Conservation (phyloP, 2,329 filamentous ascomycete genomes). For the Coniochaeta sp. region DNA sequence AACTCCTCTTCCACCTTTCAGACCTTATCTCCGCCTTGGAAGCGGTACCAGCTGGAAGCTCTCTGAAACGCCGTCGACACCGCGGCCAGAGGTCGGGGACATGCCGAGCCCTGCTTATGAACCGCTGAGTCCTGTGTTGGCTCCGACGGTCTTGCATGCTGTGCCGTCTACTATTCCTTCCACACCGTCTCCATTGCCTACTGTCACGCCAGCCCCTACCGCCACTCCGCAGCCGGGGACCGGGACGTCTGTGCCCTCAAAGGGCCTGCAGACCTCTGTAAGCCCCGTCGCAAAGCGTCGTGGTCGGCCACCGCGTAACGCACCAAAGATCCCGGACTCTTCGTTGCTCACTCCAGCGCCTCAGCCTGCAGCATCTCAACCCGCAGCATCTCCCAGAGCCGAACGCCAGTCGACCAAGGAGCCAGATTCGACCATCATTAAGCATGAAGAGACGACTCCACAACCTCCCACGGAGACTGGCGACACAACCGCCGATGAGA, state of each 20-base stretch:
- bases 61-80: constrained; percentile 51
- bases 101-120: constrained; percentile 48
- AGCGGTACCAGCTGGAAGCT: constrained; percentile 53
- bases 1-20: constrained; percentile 12
- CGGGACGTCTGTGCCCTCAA: not conserved
- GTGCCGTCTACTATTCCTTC: not conserved
- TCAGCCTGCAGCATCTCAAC: constrained; percentile 7
- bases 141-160: constrained; percentile 20
- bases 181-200: not conserved
- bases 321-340: constrained; percentile 24
- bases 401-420: constrained; percentile 25
- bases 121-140: constrained; percentile 48
- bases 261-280: not conserved
- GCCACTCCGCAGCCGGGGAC: not conserved
- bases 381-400: not conserved
- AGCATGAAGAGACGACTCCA: constrained; percentile 53
- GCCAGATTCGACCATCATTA: constrained; percentile 37
- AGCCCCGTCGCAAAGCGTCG: constrained; percentile 15
- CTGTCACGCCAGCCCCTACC: not conserved
- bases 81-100: constrained; percentile 30
- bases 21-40: constrained; percentile 11
- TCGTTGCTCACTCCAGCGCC: constrained; percentile 4
- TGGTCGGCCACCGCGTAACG: constrained; percentile 27
- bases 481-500: constrained; percentile 50
- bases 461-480: constrained; percentile 44